A percentile compares a stretch with the other conserved stretches of the same genome.
These are phyloP conservation scores for Aspergillus homomorphus DNA, from an alignment of 495 filamentous ascomycete genomes.

Conservation along the genomic window DNA sequence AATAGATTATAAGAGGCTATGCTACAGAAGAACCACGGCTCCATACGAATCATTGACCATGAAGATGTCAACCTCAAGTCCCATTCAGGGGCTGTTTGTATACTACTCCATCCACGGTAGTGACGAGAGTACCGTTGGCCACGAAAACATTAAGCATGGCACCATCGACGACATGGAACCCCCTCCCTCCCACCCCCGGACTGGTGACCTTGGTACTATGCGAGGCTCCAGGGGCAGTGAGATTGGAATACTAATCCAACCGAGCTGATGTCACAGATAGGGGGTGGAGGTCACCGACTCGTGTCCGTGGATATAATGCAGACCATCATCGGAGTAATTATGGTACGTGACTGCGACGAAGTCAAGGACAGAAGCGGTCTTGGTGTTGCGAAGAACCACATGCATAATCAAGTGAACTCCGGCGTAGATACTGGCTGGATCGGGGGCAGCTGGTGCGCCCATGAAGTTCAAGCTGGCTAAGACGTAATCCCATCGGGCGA, in stretches of 20 bases:
- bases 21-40: no score
- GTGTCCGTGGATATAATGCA: conserved; percentile 14
- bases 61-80: conserved; percentile 8
- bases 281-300: conserved; percentile 14
- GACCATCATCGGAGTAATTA: conserved; percentile 24
- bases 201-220: conserved; percentile 21
- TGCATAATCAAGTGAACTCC: conserved; percentile 22
- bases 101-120: conserved; percentile 19
- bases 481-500: conserved; percentile 22
- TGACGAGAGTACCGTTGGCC: conserved; percentile 26
- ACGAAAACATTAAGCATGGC: conserved; percentile 20
- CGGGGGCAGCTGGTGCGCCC: conserved; percentile 20
- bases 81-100: conserved; percentile 26
- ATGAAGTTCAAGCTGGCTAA: conserved; percentile 20
- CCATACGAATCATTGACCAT: no score
- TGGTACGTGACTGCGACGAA: conserved; percentile 20
- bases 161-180: conserved; percentile 23
- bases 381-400: background rate
- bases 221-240: conserved; percentile 10
- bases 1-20: no score
- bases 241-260: conserved; percentile 24
- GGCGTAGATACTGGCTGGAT: conserved; percentile 20
- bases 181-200: no score
- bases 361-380: background rate
- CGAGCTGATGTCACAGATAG: conserved; percentile 4